Percentiles rank a stretch among this genome's conserved stretches.
These are phyloP conservation scores for Cordyceps cicadae DNA, from an alignment of 2,329 filamentous ascomycete species.

Conservation along the genomic window DNA sequence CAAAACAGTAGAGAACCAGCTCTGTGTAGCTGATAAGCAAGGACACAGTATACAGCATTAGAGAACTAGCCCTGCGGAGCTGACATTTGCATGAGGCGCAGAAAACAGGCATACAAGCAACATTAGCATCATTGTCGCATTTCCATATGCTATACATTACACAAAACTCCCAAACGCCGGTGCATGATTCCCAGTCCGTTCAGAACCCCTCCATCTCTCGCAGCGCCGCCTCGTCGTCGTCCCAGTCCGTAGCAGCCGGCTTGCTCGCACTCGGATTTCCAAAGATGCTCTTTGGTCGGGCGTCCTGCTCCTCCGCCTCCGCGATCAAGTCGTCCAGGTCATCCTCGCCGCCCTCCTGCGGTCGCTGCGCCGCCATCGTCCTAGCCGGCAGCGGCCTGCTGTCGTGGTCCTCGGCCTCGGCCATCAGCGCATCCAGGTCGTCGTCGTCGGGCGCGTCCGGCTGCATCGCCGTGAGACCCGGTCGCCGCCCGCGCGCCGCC, in stretches of 20 bases:
- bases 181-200: neutral
- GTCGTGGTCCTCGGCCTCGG: conserved; percentile 31
- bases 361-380: conserved; percentile 3
- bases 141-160: neutral
- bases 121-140: neutral
- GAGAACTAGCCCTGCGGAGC: too few species aligned
- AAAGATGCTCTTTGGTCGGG: conserved; percentile 1
- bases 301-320: conserved; percentile 31
- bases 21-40: too few species aligned
- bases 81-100: too few species aligned
- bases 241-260: conserved; percentile 33
- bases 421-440: conserved; percentile 47
- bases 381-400: conserved; percentile 5
- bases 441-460: conserved; percentile 33
- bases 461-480: conserved; percentile 16
- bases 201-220: conserved; percentile 52
- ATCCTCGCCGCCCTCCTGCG: conserved; percentile 33
- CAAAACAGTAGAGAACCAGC: neutral
- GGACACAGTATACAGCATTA: too few species aligned
- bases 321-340: conserved; percentile 46
- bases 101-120: neutral
- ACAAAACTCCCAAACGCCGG: conserved; percentile 2
- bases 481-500: conserved; percentile 12
- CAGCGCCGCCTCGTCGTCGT: conserved; percentile 61
- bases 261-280: conserved; percentile 4